Conservation (phyloP, 1,284 basidiomycete genomes). For the Tilletia horrida region DNA sequence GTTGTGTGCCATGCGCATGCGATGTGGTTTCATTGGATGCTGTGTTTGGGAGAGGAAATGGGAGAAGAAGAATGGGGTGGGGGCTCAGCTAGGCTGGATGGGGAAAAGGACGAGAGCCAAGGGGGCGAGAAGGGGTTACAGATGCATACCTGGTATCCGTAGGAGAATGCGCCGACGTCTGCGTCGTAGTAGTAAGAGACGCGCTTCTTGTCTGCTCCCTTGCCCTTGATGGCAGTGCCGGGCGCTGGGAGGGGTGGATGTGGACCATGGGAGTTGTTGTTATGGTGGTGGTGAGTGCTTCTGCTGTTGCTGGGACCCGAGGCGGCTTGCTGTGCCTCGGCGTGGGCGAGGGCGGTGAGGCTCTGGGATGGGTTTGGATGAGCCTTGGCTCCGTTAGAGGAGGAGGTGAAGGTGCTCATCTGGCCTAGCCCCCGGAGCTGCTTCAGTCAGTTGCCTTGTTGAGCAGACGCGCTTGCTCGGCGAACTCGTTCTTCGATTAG, state of each 20-base stretch:
- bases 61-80: no score
- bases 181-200: conserved; percentile 19
- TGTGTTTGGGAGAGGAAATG: no score
- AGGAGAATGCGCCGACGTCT: conserved; percentile 11
- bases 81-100: no score
- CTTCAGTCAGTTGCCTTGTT: no score
- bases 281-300: not conserved
- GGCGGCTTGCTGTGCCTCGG: not conserved
- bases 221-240: not conserved
- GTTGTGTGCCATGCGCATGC: conserved; percentile 69
- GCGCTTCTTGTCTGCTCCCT: conserved; percentile 1
- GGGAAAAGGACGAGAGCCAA: no score
- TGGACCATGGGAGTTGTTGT: conserved; percentile 12
- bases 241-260: conserved; percentile 12
- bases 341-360: not conserved
- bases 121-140: not conserved
- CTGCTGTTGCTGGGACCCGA: conserved; percentile 3
- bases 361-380: not conserved
- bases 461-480: no score
- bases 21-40: conserved; percentile 87
- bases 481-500: no score
- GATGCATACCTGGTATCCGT: conserved; percentile 11
- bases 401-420: not conserved
- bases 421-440: not conserved
- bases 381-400: not conserved